These are phyloP conservation scores for Naegleria fowleri DNA, from an alignment of 208 protist species.

Conservation along the genomic window DNA sequence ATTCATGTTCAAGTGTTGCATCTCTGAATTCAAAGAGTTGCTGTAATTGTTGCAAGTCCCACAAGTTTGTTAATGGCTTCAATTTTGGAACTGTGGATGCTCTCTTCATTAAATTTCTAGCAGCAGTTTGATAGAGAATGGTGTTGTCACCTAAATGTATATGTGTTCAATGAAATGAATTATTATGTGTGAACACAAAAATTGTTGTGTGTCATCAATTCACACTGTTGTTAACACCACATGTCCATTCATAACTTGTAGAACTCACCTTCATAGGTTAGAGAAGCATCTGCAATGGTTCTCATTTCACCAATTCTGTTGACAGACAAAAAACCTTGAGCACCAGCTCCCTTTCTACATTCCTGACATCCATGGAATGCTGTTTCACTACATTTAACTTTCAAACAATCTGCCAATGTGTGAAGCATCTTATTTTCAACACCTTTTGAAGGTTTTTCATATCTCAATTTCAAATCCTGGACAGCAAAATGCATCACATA, in stretches of 20 bases:
- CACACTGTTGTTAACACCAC: neutral
- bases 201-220: neutral
- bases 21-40: neutral
- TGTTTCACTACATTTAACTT: neutral
- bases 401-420: neutral
- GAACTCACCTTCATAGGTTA: conserved; percentile 21
- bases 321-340: neutral
- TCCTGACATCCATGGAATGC: neutral
- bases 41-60: neutral
- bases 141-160: too few relatives aligned
- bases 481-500: neutral
- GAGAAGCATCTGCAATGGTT: neutral
- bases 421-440: neutral
- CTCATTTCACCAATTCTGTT: conserved; percentile 20
- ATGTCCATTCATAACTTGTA: neutral
- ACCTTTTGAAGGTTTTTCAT: neutral
- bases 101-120: neutral
- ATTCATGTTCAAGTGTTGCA: neutral
- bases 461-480: neutral
- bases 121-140: neutral
- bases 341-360: conserved; percentile 11
- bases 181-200: neutral
- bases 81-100: neutral
- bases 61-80: neutral
- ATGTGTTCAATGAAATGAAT: neutral